Evolutionary conservation across 179 eudicot genomes (phyloP).

Genomic region (Camellia oleifera): DNA sequence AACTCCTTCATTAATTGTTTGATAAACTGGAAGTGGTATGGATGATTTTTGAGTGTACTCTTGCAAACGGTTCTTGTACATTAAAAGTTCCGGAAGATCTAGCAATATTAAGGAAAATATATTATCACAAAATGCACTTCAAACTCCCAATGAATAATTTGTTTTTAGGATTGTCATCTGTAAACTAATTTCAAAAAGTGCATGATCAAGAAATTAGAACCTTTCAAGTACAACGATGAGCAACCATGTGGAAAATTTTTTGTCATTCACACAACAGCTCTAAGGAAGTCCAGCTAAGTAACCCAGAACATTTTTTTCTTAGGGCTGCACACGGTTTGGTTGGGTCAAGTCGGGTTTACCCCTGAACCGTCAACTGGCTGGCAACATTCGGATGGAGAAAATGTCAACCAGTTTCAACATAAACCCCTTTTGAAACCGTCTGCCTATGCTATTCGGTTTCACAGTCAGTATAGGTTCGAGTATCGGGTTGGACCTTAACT

Average conservation of each 20-base stretch:
- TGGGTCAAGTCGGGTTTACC: no score
- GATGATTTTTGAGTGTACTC: slow-evolving; percentile 35
- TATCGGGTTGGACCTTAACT: no score
- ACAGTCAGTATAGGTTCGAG: no score
- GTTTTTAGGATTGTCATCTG: background rate
- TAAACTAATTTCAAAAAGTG: background rate
- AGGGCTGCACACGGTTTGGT: no score
- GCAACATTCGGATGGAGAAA: no score
- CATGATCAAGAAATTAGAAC: background rate
- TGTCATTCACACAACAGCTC: background rate
- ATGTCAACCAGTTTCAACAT: no score
- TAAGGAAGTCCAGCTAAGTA: background rate
- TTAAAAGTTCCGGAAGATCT: slow-evolving; percentile 25
- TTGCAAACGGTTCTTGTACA: slow-evolving; percentile 47
- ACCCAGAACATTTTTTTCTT: background rate
- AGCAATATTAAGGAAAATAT: background rate
- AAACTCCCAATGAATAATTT: background rate
- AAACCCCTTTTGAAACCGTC: no score
- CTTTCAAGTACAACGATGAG: background rate
- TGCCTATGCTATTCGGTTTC: no score
- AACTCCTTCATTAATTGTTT: slow-evolving; percentile 31
- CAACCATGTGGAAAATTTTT: background rate
- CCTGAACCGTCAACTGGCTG: no score
- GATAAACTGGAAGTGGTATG: slow-evolving; percentile 45
- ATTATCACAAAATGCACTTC: background rate